Base-by-base conservation (phyloP, 169 alveolate species). In the Plasmodium malariae region DNA sequence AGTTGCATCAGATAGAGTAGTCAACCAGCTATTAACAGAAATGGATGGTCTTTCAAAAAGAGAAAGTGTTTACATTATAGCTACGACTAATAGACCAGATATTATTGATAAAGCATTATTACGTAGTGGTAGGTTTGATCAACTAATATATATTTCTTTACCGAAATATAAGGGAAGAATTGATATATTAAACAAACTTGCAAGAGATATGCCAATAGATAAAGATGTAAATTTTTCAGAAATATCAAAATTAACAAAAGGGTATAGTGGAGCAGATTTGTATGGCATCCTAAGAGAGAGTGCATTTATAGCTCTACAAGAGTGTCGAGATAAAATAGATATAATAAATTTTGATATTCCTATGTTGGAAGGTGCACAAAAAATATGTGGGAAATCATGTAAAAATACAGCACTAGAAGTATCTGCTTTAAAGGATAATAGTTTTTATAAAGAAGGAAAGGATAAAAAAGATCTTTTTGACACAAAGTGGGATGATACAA, bases 61-160 rank as follows among this genome's bases (percentile, higher is more conserved):
- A 26, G 92, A 88, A 40, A 87, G 98, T 78, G 99, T 99, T 14
- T 99, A 95, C 88, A 98, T 99, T 37, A 96, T 99, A 43, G 99
- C 99, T 11, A 99, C 99, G 1, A 98, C 99, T 0, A 99, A 99
- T 88, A 94, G 99, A 65, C 99, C 99, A 2, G 99, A 99, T 89
- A 97, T 98, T 26, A 97, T 99, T 57, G 99, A 99, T 92, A 98
- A 99, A 0, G 99, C 99, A 3, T 97, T 99, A 96, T 93, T 99
- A 72, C 94, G 99, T 59, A 99, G 99, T n/a, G 99, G 93, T 0
- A 70, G 96, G 19, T 91, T 96, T 74, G 97, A 95, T 74, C 88
- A 92, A 68, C 91, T 93, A 51, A 76, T 96, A 63, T 98, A 98
- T 93, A 99, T 99, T n/a, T 99, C 99, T 5, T 94, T 99, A 55